A percentile compares a stretch with the other conserved stretches of the same genome.
Conservation (phyloP, 345 rosid species). For the Lepidium africanum region DNA sequence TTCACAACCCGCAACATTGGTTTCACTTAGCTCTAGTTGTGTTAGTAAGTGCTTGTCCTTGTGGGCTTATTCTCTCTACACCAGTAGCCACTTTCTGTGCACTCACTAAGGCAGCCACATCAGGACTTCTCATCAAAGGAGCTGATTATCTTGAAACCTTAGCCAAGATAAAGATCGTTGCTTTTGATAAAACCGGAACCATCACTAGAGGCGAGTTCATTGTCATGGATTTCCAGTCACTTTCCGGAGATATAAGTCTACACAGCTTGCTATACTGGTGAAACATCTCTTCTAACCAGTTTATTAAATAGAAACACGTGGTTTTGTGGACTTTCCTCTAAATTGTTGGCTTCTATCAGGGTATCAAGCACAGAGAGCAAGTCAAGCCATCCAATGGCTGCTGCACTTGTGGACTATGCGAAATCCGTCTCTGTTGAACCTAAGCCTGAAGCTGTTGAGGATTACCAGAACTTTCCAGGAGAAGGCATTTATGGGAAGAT, state of each 20-base stretch:
- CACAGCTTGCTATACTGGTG: conserved; percentile 65
- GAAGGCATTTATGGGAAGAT: conserved; percentile 80
- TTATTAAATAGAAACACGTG: not conserved
- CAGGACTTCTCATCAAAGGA: conserved; percentile 82
- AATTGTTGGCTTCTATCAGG: conserved; percentile 30
- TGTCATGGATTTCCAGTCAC: conserved; percentile 53
- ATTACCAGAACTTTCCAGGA: conserved; percentile 74
- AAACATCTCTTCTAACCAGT: not conserved
- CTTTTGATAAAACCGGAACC: conserved; percentile 93
- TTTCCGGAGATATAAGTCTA: conserved; percentile 32
- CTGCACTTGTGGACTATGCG: conserved; percentile 60
- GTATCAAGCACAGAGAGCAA: conserved; percentile 88
- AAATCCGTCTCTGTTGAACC: conserved; percentile 53
- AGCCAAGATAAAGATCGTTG: conserved; percentile 58
- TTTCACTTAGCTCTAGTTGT: conserved; percentile 74
- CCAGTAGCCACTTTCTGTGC: conserved; percentile 93
- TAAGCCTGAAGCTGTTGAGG: conserved; percentile 57
- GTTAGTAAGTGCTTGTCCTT: conserved; percentile 90
- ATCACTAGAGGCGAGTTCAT: conserved; percentile 83
- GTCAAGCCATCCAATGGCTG: conserved; percentile 93
- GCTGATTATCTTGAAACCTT: conserved; percentile 73
- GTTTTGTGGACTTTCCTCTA: not conserved
- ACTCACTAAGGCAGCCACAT: conserved; percentile 72
- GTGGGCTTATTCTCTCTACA: conserved; percentile 85
- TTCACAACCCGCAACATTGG: conserved; percentile 45